Evolutionary conservation across 2,329 filamentous ascomycete genomes (phyloP).

Genomic region (Geosmithia morbida): DNA sequence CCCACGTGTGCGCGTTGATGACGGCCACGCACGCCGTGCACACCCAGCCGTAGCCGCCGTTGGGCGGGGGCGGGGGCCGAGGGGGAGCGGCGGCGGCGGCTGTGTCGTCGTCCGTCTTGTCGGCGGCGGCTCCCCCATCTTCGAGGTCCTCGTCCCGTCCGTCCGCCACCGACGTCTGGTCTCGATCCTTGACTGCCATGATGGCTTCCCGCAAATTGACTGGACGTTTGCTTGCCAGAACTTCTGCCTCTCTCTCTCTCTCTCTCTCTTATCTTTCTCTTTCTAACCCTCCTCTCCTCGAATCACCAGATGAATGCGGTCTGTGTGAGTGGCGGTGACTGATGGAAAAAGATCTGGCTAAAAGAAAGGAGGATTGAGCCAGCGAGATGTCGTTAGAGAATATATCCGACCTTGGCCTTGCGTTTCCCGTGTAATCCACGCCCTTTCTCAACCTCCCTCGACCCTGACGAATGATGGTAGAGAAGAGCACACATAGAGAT

Average conservation of each 20-base stretch:
- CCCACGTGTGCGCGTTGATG: conserved; percentile 27
- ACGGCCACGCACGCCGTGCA: conserved; percentile 14
- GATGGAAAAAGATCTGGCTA: no score
- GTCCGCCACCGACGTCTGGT: background rate
- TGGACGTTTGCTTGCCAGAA: no score
- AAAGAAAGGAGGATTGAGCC: no score
- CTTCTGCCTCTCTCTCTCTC: no score
- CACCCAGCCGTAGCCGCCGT: conserved; percentile 39
- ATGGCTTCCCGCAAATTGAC: background rate
- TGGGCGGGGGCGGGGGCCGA: conserved; percentile 20
- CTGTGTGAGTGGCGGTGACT: no score
- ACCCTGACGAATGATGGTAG: background rate
- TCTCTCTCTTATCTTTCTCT: no score
- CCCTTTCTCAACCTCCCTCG: background rate
- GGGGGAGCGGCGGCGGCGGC: background rate
- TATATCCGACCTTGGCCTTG: no score
- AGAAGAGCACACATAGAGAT: background rate
- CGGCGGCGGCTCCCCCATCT: background rate
- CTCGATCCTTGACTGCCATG: background rate
- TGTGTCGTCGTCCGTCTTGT: background rate
- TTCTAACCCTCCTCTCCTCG: no score
- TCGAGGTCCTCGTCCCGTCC: background rate
- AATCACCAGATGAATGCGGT: no score
- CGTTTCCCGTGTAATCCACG: background rate
- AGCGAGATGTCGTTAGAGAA: no score